Base-by-base conservation (phyloP, 306 rosid genomes). In the Trifolium repens region DNA sequence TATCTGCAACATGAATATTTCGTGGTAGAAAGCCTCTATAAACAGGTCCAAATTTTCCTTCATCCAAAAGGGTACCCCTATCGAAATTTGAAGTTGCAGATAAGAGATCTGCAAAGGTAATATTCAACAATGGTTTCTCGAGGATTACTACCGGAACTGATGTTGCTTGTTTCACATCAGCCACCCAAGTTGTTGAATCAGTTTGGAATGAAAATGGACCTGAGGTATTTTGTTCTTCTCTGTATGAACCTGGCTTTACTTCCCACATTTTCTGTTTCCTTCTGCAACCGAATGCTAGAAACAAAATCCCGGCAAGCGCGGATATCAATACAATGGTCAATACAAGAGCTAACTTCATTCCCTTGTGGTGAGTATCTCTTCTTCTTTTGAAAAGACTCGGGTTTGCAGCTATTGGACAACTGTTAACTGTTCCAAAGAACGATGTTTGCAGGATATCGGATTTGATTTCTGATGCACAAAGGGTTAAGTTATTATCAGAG, bases 31-130 rank as follows among this genome's bases (percentile, higher is more conserved):
- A 96, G 9, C 99, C 96, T 67, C 98, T 85, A 30, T 96, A 96
- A 47, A 96, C 98, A 11, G 99, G 99, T 4, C 99, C 99, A 42
- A 92, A 96, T 78, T 96, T 96, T n/a, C 99, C 99, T 74, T 96
- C 99, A 22, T 98, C 98, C 84, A 96, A 81, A 71, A 96, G 96
- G 67, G 94, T 96, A 10, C 94, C 98, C 2, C 99, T 72, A 50
- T 96, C 99, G n/a, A 96, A 96, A 77, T 89, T 92, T 9, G 98
- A 90, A 40, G 99, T 96, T 27, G 99, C 96, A 71, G 93, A 79
- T 65, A 96, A 84, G 83, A 96, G 97, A 74, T 92, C 99, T 30
- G 96, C 90, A 64, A 96, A 96, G 73, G 98, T 92, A 46, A 96
- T 88, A 77, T 87, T 90, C 88, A 92, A 70, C 82, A 96, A 66